phyloP scores from a whole-genome alignment of 1,139 yeast species.

The Protomyces arabidopsidicola region DNA sequence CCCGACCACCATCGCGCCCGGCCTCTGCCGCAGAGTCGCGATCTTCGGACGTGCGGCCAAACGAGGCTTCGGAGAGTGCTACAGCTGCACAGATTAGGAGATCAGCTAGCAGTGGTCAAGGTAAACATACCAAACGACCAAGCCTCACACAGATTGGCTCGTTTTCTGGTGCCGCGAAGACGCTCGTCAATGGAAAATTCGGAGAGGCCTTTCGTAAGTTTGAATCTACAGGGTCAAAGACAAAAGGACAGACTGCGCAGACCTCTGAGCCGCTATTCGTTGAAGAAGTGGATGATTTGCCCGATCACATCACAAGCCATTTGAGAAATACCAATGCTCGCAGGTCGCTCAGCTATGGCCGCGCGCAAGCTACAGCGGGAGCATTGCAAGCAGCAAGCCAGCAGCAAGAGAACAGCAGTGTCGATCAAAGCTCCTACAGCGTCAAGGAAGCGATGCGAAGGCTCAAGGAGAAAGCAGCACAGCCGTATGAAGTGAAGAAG shows the following conservation, averaged over 20 bases:
- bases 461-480: conserved; percentile 17
- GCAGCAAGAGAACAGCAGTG: neutral
- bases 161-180: conserved; percentile 24
- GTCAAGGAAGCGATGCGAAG: conserved; percentile 23
- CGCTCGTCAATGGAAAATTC: conserved; percentile 32
- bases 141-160: conserved; percentile 28
- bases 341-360: conserved; percentile 15
- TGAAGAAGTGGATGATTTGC: conserved; percentile 15
- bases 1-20: neutral
- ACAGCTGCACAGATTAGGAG: neutral
- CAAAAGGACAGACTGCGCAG: conserved; percentile 1
- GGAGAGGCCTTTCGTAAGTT: conserved; percentile 34
- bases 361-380: conserved; percentile 1
- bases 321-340: conserved; percentile 13
- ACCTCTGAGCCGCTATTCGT: conserved; percentile 12
- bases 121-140: conserved; percentile 30
- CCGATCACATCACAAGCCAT: conserved; percentile 16
- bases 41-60: neutral
- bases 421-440: conserved; percentile 13
- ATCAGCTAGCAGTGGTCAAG: conserved; percentile 5
- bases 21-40: neutral
- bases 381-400: neutral
- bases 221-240: conserved; percentile 19
- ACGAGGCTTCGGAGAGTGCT: neutral
- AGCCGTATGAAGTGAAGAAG: conserved; percentile 15